Conservation (phyloP, 441 rosid genomes). For the Lepidium campestre region DNA sequence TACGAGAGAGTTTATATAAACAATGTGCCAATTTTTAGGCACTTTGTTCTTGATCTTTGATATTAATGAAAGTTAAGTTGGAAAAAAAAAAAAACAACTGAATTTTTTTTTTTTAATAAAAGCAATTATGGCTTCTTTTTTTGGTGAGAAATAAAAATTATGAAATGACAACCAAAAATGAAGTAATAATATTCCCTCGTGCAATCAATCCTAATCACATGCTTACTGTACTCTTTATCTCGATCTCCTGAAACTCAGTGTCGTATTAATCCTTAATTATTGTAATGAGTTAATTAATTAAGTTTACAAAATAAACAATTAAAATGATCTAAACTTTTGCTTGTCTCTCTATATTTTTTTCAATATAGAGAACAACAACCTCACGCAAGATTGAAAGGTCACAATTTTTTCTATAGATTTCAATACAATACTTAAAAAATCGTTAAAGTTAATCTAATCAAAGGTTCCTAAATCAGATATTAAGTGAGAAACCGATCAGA, state of each 20-base stretch:
- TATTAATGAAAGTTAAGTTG: no score
- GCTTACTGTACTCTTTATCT: conserved; percentile 28
- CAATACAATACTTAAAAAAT: not conserved
- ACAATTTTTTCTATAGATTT: no score
- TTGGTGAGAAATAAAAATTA: not conserved
- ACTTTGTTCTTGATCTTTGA: no score
- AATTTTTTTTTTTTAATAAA: not conserved
- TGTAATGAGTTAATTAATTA: conserved; percentile 1
- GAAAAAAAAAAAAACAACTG: no score
- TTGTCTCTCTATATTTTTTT: not conserved
- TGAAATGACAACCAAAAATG: conserved; percentile 32
- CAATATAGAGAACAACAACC: conserved; percentile 23
- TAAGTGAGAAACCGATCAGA: not conserved
- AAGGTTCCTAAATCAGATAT: not conserved
- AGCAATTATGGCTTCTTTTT: conserved; percentile 9
- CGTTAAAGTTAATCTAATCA: not conserved
- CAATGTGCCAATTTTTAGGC: no score
- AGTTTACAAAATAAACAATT: conserved; percentile 6
- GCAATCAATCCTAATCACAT: conserved; percentile 32
- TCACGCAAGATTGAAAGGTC: conserved; percentile 31
- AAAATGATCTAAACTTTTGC: conserved; percentile 21
- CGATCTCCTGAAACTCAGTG: conserved; percentile 33
- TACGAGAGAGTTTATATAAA: no score
- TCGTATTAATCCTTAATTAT: conserved; percentile 25
- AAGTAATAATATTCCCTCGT: conserved; percentile 32